These are phyloP conservation scores for Domatiomyces catenatus DNA, from an alignment of 2,329 filamentous ascomycete genomes.

Conservation along the genomic window DNA sequence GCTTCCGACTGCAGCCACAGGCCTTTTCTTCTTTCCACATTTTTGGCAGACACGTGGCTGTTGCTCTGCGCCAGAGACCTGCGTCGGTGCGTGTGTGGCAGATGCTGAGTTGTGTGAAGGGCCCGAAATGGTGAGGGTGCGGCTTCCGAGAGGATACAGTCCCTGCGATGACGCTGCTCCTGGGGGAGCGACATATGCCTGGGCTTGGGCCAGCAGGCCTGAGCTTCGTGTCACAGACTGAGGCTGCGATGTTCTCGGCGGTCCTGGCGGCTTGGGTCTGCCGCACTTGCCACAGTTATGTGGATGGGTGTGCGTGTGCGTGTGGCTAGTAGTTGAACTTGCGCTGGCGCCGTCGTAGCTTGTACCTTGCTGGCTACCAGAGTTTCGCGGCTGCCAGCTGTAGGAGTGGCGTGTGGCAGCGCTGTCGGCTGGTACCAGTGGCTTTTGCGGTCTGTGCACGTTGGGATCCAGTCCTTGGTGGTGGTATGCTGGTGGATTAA, in stretches of 20 bases:
- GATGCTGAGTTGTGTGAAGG: neutral
- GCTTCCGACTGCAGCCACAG: neutral
- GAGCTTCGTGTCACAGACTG: neutral
- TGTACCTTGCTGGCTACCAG: neutral
- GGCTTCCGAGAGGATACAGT: neutral
- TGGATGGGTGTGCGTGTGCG: neutral
- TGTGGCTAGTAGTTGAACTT: neutral
- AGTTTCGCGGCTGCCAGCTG: neutral
- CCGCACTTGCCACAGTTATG: constrained; percentile 12
- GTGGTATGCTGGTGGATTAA: constrained; percentile 14
- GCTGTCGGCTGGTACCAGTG: neutral
- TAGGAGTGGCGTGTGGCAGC: neutral
- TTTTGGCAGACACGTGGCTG: constrained; percentile 1
- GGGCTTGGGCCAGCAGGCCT: neutral
- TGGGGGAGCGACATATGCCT: neutral
- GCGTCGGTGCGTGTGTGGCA: neutral
- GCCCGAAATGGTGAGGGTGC: neutral
- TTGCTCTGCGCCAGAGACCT: constrained; percentile 1
- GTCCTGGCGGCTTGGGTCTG: constrained; percentile 1
- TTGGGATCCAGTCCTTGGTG: constrained; percentile 7
- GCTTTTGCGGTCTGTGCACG: constrained; percentile 2
- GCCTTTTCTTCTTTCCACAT: neutral
- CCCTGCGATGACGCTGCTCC: neutral
- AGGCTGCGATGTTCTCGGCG: neutral
- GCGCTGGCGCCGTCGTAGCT: neutral